Evolutionary conservation across 805 yeast genomes (phyloP), one percentile per base, ranked within the genome.

Genomic region (Sugiyamaella chiloensis): DNA sequence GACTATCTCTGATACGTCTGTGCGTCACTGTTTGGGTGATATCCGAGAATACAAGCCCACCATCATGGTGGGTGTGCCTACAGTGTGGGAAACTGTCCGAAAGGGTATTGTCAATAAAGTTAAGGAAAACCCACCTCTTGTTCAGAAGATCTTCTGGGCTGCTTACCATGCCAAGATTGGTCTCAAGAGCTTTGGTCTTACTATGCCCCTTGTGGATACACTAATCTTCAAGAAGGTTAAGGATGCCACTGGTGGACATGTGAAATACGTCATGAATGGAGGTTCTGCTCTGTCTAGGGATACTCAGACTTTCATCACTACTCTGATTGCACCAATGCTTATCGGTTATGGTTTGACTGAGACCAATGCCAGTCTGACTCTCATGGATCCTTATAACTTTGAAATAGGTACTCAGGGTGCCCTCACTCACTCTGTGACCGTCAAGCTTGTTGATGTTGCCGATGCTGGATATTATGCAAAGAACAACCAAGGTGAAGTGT

Each of bases 331-430:
- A 32, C 95, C 96, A 52, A 78, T 91, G 85, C 76, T 93, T 59
- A 74, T 90, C 61, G 99, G 99, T 52, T 93, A 93, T 66, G 99
- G 99, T 52, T 79, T 93, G 58, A 93, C 99, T 32, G 99, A 93
- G 70, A 90, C 98, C 11, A 83, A 86, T 58, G 99, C 99, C 43
- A 90, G 87, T 71, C 77, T 91, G 14, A 72, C 87, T 36, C 76
- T 93, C 59, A 65, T 80, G 55, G 80, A 80, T 50, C 85, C 87
- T 42, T 63, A 70, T 21, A 75, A 76, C 60, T 80, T 85, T 59
- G 91, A 85, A 61, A 73, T 69, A 52, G 95, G 84, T 55, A 80
- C 83, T 51, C 85, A 85, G 40, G 99, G 99, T 66, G 81, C 87
- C 48, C 71, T 90, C 44, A 78, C 85, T 20, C 91, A 95, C 59